Evolutionary conservation across 2,329 filamentous ascomycete genomes (phyloP), one percentile per base, ranked within the genome.

Genomic region (Ophiobolus disseminans): DNA sequence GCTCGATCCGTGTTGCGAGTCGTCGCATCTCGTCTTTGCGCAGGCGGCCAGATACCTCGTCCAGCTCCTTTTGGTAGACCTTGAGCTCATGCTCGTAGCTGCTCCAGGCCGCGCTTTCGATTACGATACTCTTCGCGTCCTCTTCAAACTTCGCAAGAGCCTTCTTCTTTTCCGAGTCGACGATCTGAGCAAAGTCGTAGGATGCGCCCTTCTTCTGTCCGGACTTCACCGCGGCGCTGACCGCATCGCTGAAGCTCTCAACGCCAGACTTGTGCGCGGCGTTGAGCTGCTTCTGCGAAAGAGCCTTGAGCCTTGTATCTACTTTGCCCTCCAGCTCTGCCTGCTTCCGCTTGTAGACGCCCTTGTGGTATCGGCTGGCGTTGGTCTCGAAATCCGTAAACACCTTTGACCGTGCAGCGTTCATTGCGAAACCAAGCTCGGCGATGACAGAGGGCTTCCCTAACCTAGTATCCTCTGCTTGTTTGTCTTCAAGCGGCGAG

Each of bases 171-270:
- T 97, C 89, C 46, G 85, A 81, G 30, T 86, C 84, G 5, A 99
- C 94, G 62, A 97, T 97, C 60, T 95, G 89, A 17, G 92, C 91
- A 73, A 99, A 99, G 69, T 99, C 94, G 67, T 99, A 97, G 42
- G 84, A 82, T 6, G 86, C 88, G 17, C 92, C 92, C 45, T 91
- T 91, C 79, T 96, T 97, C 73, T 97, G 93, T 2, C 93, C 93
- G 20, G 84, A 81, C 75, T 97, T 99, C 58, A 99, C 92, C 39
- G 90, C 88, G 42, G 80, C 77, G n/a, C 86, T 86, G 37, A 99
- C 94, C 2, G 91, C 88, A 25, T 97, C 90, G 65, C 86, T 91
- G 71, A 99, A 99, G 1, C 87, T 83, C 11, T 82, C 76, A 16
- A 97, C 88, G 1, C 93, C 92, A 1, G 86, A 83, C 78, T 97